Percentiles rank a stretch among this genome's conserved stretches.
phyloP scores from a whole-genome alignment of 352 stramenopile genomes.

The Pythium chondricola region DNA sequence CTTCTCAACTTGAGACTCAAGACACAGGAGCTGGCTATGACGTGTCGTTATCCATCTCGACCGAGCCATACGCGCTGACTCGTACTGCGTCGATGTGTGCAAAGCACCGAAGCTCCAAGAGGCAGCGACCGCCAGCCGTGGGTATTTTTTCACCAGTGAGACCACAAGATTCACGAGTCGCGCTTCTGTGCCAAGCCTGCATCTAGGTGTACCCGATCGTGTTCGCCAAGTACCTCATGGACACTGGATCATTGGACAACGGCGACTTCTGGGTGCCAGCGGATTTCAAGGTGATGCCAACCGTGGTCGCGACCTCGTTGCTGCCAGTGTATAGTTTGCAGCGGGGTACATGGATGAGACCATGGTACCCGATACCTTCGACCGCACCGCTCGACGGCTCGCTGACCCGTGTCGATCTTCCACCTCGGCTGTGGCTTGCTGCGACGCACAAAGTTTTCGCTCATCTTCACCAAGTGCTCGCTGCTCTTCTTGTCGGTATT shows the following conservation, averaged over 20 bases:
- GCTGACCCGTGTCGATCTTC: slow-evolving; percentile 32
- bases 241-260: slow-evolving; percentile 31
- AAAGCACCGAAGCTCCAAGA: too few species aligned
- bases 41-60: too few species aligned
- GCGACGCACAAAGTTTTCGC: slow-evolving; percentile 23
- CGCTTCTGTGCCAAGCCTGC: slow-evolving; percentile 28
- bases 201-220: slow-evolving; percentile 36
- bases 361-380: slow-evolving; percentile 22
- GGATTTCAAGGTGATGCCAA: slow-evolving; percentile 21
- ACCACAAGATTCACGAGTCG: too few species aligned
- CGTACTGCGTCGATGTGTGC: too few species aligned
- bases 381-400: slow-evolving; percentile 30
- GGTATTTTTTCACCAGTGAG: too few species aligned
- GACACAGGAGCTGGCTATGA: too few species aligned
- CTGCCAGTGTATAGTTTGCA: slow-evolving; percentile 27
- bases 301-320: slow-evolving; percentile 24
- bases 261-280: slow-evolving; percentile 45
- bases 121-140: too few species aligned
- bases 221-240: slow-evolving; percentile 39
- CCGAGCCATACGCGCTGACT: too few species aligned
- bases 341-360: slow-evolving; percentile 29
- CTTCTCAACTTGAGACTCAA: too few species aligned
- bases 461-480: slow-evolving; percentile 31
- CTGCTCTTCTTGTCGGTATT: slow-evolving; percentile 36
- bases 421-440: slow-evolving; percentile 28